Percentiles rank a stretch among this genome's conserved stretches.
These are phyloP conservation scores for Agaricus blazei DNA, from an alignment of 768 basidiomycete species.

Conservation along the genomic window DNA sequence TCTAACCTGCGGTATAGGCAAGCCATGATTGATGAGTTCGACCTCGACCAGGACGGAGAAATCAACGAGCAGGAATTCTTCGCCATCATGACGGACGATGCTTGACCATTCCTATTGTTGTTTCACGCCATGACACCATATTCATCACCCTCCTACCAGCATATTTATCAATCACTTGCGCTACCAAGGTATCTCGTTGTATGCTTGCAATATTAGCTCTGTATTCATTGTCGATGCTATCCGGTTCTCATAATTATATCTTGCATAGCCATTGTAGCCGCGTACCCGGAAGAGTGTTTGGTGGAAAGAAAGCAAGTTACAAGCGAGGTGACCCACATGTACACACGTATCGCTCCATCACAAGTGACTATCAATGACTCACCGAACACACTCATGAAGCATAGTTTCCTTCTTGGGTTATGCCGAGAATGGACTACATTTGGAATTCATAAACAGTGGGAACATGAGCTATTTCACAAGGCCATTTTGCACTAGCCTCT, in stretches of 20 bases:
- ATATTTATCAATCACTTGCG: not conserved
- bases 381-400: not conserved
- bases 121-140: not conserved
- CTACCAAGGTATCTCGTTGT: not conserved
- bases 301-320: not conserved
- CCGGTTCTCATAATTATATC: conserved; percentile 5
- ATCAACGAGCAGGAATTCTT: conserved; percentile 97
- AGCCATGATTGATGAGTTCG: conserved; percentile 99
- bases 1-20: conserved; percentile 49
- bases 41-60: conserved; percentile 96
- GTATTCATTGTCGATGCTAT: conserved; percentile 8
- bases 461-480: too few species aligned
- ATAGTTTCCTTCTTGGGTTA: too few species aligned
- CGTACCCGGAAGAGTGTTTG: not conserved
- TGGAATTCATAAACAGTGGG: too few species aligned
- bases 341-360: too few species aligned
- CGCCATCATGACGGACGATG: conserved; percentile 94
- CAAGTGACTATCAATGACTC: not conserved
- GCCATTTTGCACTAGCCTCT: too few species aligned
- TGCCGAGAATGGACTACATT: too few species aligned
- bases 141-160: not conserved
- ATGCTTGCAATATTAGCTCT: conserved; percentile 6
- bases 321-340: not conserved
- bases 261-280: not conserved
- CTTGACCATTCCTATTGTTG: conserved; percentile 28